Conservation (phyloP, 306 rosid species). For the Medicago lupulina region DNA sequence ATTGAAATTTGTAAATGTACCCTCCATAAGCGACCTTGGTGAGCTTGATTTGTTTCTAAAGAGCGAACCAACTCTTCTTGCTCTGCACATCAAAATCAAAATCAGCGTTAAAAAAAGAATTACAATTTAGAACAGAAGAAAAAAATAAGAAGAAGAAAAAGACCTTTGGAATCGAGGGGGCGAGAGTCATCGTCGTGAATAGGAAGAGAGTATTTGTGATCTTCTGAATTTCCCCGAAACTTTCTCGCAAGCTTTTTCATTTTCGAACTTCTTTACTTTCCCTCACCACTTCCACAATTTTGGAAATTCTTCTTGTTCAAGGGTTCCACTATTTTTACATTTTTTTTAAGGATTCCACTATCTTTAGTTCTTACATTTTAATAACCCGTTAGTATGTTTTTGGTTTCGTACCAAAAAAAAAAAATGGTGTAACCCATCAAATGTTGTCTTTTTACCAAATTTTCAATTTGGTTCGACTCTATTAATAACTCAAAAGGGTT, state of each 20-base stretch:
- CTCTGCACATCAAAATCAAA: slow-evolving; percentile 48
- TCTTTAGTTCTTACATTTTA: too few species aligned
- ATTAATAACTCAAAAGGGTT: too few species aligned
- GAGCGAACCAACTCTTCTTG: slow-evolving; percentile 85
- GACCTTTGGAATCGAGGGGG: slow-evolving; percentile 73
- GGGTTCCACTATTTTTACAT: too few species aligned
- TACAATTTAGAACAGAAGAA: background rate
- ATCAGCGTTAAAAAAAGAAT: background rate
- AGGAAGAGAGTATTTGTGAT: slow-evolving; percentile 67
- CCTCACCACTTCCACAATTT: background rate
- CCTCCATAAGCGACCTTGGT: slow-evolving; percentile 87
- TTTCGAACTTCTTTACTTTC: background rate
- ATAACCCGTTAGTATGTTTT: too few species aligned
- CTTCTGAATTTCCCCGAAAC: slow-evolving; percentile 52
- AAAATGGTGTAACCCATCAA: too few species aligned
- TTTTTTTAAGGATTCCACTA: too few species aligned
- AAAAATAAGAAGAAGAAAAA: background rate
- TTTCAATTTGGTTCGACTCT: too few species aligned
- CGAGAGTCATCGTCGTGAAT: slow-evolving; percentile 65
- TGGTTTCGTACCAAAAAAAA: too few species aligned
- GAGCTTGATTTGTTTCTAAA: slow-evolving; percentile 64
- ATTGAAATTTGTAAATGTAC: slow-evolving; percentile 41
- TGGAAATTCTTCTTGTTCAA: background rate
- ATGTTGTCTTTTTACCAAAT: too few species aligned
- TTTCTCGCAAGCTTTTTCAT: slow-evolving; percentile 74